These are phyloP conservation scores for Letharia columbiana DNA, from an alignment of 495 filamentous ascomycete genomes.

Conservation along the genomic window DNA sequence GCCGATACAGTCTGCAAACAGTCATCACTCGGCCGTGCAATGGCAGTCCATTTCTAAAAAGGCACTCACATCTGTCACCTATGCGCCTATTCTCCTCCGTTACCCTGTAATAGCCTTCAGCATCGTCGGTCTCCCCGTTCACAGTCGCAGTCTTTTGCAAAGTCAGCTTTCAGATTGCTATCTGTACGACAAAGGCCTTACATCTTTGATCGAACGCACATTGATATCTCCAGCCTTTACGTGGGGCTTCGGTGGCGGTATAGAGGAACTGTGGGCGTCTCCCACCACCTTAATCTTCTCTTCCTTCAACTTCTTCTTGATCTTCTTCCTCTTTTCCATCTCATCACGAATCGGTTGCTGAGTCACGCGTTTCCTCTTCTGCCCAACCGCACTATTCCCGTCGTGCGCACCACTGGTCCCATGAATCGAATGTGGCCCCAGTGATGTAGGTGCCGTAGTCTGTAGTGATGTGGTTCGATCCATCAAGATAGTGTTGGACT, in stretches of 20 bases:
- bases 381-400: conserved; percentile 50
- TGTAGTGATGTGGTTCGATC: conserved; percentile 78
- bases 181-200: conserved; percentile 42
- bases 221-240: conserved; percentile 88
- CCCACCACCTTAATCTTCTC: conserved; percentile 55
- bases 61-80: conserved; percentile 74
- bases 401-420: conserved; percentile 48
- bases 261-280: conserved; percentile 60
- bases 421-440: conserved; percentile 65
- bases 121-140: conserved; percentile 71
- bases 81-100: conserved; percentile 62
- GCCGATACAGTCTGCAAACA: conserved; percentile 63
- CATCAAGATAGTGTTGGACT: conserved; percentile 31
- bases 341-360: conserved; percentile 72
- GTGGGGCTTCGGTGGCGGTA: conserved; percentile 67
- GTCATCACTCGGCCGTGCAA: conserved; percentile 27
- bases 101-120: conserved; percentile 95
- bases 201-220: conserved; percentile 73
- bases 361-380: conserved; percentile 77
- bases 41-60: not conserved
- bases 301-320: too few species aligned
- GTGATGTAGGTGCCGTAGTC: conserved; percentile 84
- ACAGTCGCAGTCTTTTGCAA: conserved; percentile 34
- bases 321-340: conserved; percentile 47
- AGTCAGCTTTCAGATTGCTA: conserved; percentile 20